Evolutionary conservation across 768 basidiomycete species (phyloP), one percentile per base, ranked within the genome.

Genomic region (Lactarius indigo): DNA sequence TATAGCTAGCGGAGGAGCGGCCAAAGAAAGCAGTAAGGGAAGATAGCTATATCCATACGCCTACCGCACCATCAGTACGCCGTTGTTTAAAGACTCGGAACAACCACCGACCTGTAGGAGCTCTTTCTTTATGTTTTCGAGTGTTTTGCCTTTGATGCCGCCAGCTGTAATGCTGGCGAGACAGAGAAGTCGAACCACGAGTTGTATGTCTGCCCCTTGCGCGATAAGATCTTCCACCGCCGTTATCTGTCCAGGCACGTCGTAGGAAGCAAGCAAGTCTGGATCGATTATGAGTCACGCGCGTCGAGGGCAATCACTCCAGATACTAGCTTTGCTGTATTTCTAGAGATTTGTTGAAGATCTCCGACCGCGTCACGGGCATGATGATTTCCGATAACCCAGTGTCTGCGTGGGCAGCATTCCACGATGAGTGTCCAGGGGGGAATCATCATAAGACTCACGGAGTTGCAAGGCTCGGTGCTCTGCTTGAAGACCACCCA

Each of bases 261-360:
- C 91, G 73, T 96, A 94, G 8, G 94, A 96, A 8, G 95, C 93
- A 35, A 98, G 84, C n/a, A 99, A 82, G 76, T 98, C 96, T 98
- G 73, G 13, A 54, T 50, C 39, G 28, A 37, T 37, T 20, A 57
- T 72, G 42, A 68, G 66, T 66, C 37, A 57, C 26, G 28, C 31
- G n/a, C 28, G 47, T 47, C 12, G 15, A 54, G 23, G 47, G 58
- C 56, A 41, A 33, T 26, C 20, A 69, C 64, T 15, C 26, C 18
- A 44, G 28, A 17, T 33, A 7, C 39, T 74, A 73, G 94, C 95
- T 98, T 76, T 98, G 97, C 74, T 98, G 96, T 17, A 97, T 90
- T 78, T 98, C 96, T 12, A 99, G 81, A 13, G 89, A 91, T 73
- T 88, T 90, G 77, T 94, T 94, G 79, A 99, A 99, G 56, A 89